Evolutionary conservation across 371 early-diverging fungal genomes (phyloP), one percentile per base, ranked within the genome.

Genomic region (Entomophthora muscae): DNA sequence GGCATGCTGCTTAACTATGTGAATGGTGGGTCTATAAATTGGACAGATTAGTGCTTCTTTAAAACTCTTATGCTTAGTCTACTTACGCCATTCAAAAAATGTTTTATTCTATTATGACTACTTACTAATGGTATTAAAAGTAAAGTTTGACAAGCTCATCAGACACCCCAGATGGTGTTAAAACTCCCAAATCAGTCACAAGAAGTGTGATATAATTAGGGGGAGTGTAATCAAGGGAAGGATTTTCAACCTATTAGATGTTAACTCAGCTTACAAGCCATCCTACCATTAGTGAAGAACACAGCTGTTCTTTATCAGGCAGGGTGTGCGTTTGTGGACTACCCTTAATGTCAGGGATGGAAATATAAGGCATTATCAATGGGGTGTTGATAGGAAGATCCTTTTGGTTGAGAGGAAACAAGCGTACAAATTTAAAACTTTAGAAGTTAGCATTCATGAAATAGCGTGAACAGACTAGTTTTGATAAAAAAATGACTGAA

Each of bases 371-470:
- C 71, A 85, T 82, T 27, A 83, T 73, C n/a, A 85, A 72, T 32
- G 82, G 75, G 66, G 82, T 82, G 62, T 82, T 74, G 12, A 86
- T 78, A 10, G 88, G 88, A 59, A 93, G 76, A 66, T 87, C 85
- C 64, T 86, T 81, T 72, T 97, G 87, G 73, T 86, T 83, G 72
- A 97, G 75, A 63, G 91, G 87, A 70, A 87, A 84, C 66, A 90
- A 71, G 71, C 93, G 85, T 66, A 93, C 91, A 75, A 98, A 96
- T 74, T 98, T 98, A 76, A 89, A 95, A 70, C 93, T n/a, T n/a
- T 89, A 65, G 27, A 32, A 60, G n/a, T 51, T 28, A 67, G 64
- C n/a, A n/a, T n/a, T n/a, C n/a, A n/a, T n/a, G n/a, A n/a, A n/a
- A n/a, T n/a, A n/a, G n/a, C n/a, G n/a, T n/a, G n/a, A n/a, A n/a